Base-by-base conservation (phyloP, 306 rosid genomes). In the Hippophae tibetana region DNA sequence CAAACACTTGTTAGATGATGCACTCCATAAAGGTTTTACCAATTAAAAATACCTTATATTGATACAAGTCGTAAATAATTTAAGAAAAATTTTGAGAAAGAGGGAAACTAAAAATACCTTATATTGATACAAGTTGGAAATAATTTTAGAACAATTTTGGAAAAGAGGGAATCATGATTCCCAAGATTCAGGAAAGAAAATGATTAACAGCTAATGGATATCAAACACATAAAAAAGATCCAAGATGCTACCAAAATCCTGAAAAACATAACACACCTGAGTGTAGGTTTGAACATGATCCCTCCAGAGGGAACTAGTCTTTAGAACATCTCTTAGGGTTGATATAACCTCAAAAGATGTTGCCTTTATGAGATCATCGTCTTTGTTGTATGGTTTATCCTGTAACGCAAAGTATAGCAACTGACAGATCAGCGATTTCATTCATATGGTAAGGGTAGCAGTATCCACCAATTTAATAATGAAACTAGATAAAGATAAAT, bases 221-320 rank as follows among this genome's bases (percentile, higher is more conserved):
- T 10, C 23, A 13, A 51, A 42, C 12, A 52, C 38, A 2, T 31
- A 23, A 58, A 47, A 69, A 68, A 63, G 57, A 69, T 44, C 47
- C 62, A 57, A 11, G 13, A 38, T 8, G 44, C 43, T 12, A 18
- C 44, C 12, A 18, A 57, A 54, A 67, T 54, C 27, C 25, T 9
- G 48, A 25, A 50, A 48, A 56, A 13, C 11, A 44, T 7, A 52
- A 6, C 67, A 70, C 67, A 93, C 99, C 95, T 93, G 92, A 60
- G 90, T 88, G 76, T 88, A 93, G 38, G 95, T 93, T 74, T 84
- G 94, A 65, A 88, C 95, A 75, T 93, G 99, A 78, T 93, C 99
- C 66, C 97, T 86, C 99, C 99, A 93, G 62, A 93, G 99, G 64
- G 99, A 86, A 69, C 99, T 93, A 72, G 97, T 84, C 82, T 86